Evolutionary conservation across 371 early-diverging fungal genomes (phyloP), one percentile per base, ranked within the genome.

Genomic region (Vairimorpha necatrix): DNA sequence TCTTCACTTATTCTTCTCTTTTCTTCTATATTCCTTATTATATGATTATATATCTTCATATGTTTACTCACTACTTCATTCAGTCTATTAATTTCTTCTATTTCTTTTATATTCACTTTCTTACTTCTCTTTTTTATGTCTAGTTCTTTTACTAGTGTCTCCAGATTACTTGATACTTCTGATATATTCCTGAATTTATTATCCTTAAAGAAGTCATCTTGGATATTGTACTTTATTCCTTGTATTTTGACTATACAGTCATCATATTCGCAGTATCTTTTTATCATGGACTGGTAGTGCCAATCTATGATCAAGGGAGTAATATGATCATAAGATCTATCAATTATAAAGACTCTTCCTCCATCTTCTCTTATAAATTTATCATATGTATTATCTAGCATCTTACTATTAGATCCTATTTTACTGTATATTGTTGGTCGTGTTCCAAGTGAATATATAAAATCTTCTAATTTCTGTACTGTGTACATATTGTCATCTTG

Each of bases 261-360:
- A 70, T 88, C 87, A 76, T 96, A 94, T 0, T 94, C 93, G 63
- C 96, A 87, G 74, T 94, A 84, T 76, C 96, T 96, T 83, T 95
- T 92, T 1, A 97, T 91, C 93, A 97, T 93, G 2, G 96, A 92
- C 78, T 96, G 96, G 81, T 98, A 98, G 9, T 94, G 94, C 99
- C 99, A 98, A 76, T 94, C 94, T 16, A 89, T 89, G 26, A 96
- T 86, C 18, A 98, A 85, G 0, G 99, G 98, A 0, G 97, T 96
- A 1, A 96, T 89, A 0, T 96, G 92, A 82, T 98, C 99, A 79
- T 92, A 91, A 32, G 90, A 86, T 62, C 99, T 89, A 80, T 97
- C 96, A 38, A 98, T 81, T 28, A 97, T 87, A 28, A 97, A 80
- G 7, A 98, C 11, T 22, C 39, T 65, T 62, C 67, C 71, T 33